These are phyloP conservation scores for Aureobasidium sp. DNA, from an alignment of 2,329 filamentous ascomycete genomes.

Conservation along the genomic window DNA sequence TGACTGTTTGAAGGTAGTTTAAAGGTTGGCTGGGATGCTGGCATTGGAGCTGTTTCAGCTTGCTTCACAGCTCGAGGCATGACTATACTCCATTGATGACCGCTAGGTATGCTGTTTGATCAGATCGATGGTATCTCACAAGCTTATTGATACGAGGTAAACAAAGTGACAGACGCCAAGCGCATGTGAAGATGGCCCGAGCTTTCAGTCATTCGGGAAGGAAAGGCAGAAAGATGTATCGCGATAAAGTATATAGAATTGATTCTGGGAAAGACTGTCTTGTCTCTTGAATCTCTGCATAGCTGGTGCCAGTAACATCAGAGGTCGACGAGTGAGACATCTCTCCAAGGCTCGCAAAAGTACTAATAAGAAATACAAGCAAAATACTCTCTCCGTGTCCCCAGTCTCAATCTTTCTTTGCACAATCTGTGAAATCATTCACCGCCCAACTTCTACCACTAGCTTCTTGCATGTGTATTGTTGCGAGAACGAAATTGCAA, in stretches of 20 bases:
- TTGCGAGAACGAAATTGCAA: background rate
- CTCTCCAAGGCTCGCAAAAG: conserved; percentile 2
- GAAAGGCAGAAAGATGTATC: background rate
- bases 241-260: background rate
- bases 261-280: background rate
- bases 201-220: too few species aligned
- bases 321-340: background rate
- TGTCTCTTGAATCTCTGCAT: background rate
- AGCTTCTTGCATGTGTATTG: background rate
- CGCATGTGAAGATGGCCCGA: conserved; percentile 12
- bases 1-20: conserved; percentile 36
- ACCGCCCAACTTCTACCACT: background rate
- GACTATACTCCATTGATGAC: conserved; percentile 3
- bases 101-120: conserved; percentile 16
- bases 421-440: background rate
- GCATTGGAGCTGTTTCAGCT: background rate
- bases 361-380: conserved; percentile 11
- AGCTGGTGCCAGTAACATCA: background rate
- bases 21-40: conserved; percentile 26
- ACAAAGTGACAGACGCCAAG: conserved; percentile 19
- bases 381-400: background rate
- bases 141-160: conserved; percentile 2
- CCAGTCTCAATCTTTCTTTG: background rate
- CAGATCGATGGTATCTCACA: background rate
- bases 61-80: conserved; percentile 6